Percentiles rank a stretch among this genome's conserved stretches.
phyloP scores from a whole-genome alignment of 129 eudicot genomes.

The Solidago caesia region DNA sequence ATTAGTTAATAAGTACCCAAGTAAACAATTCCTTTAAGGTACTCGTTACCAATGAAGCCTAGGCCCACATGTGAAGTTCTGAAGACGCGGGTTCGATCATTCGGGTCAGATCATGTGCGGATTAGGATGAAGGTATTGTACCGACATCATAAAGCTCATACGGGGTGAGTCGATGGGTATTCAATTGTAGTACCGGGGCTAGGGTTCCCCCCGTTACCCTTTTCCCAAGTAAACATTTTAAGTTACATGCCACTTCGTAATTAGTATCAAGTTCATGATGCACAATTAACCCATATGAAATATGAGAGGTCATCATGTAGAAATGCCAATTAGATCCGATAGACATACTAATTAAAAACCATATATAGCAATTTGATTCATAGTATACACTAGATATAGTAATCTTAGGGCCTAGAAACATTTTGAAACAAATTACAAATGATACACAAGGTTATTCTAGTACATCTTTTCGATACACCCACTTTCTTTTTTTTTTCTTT shows the following conservation, averaged over 20 bases:
- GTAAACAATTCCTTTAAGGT: too few species aligned
- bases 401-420: conserved; percentile 14
- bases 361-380: not conserved
- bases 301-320: not conserved
- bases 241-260: not conserved
- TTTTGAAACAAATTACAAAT: not conserved
- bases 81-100: too few species aligned
- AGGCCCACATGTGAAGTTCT: too few species aligned
- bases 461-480: conserved; percentile 16
- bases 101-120: too few species aligned
- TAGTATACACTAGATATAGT: not conserved
- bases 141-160: too few species aligned
- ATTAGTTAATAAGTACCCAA: too few species aligned
- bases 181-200: too few species aligned
- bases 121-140: too few species aligned
- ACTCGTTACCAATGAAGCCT: too few species aligned
- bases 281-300: not conserved
- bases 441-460: conserved; percentile 5
- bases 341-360: not conserved
- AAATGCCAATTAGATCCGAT: not conserved
- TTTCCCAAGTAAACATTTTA: not conserved
- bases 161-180: too few species aligned
- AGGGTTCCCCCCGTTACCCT: too few species aligned
- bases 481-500: not conserved
- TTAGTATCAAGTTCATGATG: conserved; percentile 10